Evolutionary conservation across 179 eudicot genomes (phyloP), one percentile per base, ranked within the genome.

Genomic region (Nepenthes alata): DNA sequence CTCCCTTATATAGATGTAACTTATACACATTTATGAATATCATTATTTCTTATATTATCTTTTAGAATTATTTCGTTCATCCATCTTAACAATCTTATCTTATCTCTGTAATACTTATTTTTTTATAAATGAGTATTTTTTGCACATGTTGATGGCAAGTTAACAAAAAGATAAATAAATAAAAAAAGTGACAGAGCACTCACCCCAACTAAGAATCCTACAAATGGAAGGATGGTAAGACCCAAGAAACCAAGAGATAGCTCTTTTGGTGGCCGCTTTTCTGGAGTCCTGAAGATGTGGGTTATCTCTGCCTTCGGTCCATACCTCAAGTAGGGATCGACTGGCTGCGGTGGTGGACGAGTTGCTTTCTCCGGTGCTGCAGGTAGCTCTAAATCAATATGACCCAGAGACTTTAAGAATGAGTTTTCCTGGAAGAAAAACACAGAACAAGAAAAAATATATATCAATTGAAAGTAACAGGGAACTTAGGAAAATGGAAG

Each of bases 351-450:
- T 69, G 96, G 96, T 71, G 95, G 89, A 11, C 86, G 91, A 41
- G 88, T 60, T 64, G 91, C 88, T 75, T 86, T 89, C 69, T 91
- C 98, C 60, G 98, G 98, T 69, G 93, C 81, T 57, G 83, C 85
- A 13, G 98, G 98, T 39, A 91, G 84, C 74, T 91, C 98, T 51
- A 91, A 72, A 60, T 86, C 95, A 59, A 91, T 63, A 72, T 77
- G 71, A 44, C 98, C 96, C 72, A 91, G 66, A 50, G 80, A 74
- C 70, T 78, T 81, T 25, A 75, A 59, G 73, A 89, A 86, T 60
- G 98, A 91, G 72, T 91, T 91, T 71, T 89, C 98, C 98, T 91
- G 80, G 55, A 78, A 70, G 48, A 48, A 9, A 53, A 35, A 1
- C 13, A 36, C 15, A 14, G 36, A 65, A 59, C 58, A 36, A 63